Base-by-base conservation (phyloP, 1,139 yeast species). In the Kurtzmaniella quercitrusa region DNA sequence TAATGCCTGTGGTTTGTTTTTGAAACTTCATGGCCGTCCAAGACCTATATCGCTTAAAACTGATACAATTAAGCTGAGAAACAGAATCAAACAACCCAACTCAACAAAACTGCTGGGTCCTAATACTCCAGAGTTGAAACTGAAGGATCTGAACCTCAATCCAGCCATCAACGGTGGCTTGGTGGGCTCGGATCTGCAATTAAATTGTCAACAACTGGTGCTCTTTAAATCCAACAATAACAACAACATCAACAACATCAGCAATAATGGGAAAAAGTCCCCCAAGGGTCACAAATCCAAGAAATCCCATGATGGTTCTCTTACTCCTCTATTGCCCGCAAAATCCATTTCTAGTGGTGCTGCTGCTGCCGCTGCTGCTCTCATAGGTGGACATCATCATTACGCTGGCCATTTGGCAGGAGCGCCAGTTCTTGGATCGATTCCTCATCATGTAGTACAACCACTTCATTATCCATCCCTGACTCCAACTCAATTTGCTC, bases 1-100 rank as follows among this genome's bases (percentile, higher is more conserved):
- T 62, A 91, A 91, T 66, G 98, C 98, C 3, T 91, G 97, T 68
- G 98, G 98, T 0, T 72, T 91, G 43, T 91, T 91, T 58, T 69
- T 91, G 49, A 91, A 91, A 65, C 74, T 91, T 37, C 98, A 91
- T 59, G 96, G 96, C 19, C 77, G 95, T 44, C 88, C 96, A 27
- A 75, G 98, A 55, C 97, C 98, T 3, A 89, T 89, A 46, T 83
- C 93, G 27, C 69, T 91, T 55, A 91, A 91, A 60, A 89, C 96
- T 6, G 96, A 90, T 63, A 90, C 93, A 19, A 91, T 91, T 59
- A 88, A 90, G 65, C 83, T 94, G 39, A 76, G 97, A 57, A 90
- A 90, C 61, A 75, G 98, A 56, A 85, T 81, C 54, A 82, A 82
- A 59, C 79, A 76, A 51, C 73, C 67, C 41, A 46, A 48, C 25